Evolutionary conservation across 805 yeast genomes (phyloP).

Genomic region (Wickerhamiella alocasiicola): DNA sequence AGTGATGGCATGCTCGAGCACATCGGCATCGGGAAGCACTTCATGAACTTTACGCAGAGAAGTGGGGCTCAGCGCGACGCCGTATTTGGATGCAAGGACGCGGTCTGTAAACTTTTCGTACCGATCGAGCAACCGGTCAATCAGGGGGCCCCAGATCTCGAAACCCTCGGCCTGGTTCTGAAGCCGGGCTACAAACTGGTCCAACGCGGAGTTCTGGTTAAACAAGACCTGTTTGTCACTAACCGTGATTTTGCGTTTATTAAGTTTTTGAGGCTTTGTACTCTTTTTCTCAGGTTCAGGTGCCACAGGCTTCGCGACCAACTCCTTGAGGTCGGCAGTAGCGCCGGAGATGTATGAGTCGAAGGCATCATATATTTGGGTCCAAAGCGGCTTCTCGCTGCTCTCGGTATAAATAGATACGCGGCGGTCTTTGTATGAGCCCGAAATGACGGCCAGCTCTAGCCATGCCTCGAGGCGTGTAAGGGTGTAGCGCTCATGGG

Average conservation of each 20-base stretch:
- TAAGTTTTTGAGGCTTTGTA: slow-evolving; percentile 18
- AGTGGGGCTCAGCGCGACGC: slow-evolving; percentile 27
- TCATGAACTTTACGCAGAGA: slow-evolving; percentile 21
- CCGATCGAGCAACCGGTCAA: not conserved
- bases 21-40: slow-evolving; percentile 22
- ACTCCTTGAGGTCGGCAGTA: not conserved
- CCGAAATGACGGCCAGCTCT: slow-evolving; percentile 27
- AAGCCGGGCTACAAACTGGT: slow-evolving; percentile 6
- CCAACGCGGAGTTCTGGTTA: slow-evolving; percentile 1
- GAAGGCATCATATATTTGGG: slow-evolving; percentile 18
- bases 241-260: slow-evolving; percentile 18
- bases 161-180: not conserved
- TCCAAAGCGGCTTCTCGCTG: slow-evolving; percentile 28
- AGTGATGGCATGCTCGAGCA: slow-evolving; percentile 24
- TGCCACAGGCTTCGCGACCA: not conserved
- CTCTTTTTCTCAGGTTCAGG: not conserved
- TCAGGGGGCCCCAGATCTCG: not conserved
- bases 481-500: slow-evolving; percentile 16
- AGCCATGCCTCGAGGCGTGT: slow-evolving; percentile 29
- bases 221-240: slow-evolving; percentile 15
- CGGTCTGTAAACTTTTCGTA: not conserved
- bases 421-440: slow-evolving; percentile 24
- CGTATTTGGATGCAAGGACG: slow-evolving; percentile 16
- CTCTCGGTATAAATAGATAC: slow-evolving; percentile 27
- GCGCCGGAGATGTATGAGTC: not conserved